Percentiles rank a stretch among this genome's conserved stretches.
phyloP scores from a whole-genome alignment of 179 eudicot species.

The Carnegiea gigantea region DNA sequence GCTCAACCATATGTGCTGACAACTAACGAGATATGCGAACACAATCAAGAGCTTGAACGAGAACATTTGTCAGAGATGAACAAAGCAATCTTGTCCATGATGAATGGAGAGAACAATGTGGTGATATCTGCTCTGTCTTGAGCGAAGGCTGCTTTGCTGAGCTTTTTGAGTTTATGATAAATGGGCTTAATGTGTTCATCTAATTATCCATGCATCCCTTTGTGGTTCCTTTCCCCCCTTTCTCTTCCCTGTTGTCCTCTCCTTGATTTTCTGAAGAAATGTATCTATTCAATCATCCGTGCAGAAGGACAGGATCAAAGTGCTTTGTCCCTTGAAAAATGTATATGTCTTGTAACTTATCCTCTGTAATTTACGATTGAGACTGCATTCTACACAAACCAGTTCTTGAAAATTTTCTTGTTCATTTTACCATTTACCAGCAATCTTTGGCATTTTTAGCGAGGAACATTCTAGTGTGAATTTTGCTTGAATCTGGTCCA shows the following conservation, averaged over 20 bases:
- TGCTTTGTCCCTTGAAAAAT: constrained; percentile 11
- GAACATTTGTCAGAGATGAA: constrained; percentile 9
- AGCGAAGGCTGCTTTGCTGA: not conserved
- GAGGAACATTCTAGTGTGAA: not conserved
- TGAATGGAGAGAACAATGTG: constrained; percentile 19
- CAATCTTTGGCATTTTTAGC: not conserved
- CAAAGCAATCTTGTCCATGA: not conserved
- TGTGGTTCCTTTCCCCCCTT: not conserved
- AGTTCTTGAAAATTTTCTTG: not conserved
- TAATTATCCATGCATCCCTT: constrained; percentile 13
- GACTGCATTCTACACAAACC: not conserved
- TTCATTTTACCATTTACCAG: not conserved
- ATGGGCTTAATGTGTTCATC: constrained; percentile 6
- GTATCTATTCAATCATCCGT: constrained; percentile 9
- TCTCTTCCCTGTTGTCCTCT: not conserved
- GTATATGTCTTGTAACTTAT: constrained; percentile 27
- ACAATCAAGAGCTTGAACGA: constrained; percentile 16
- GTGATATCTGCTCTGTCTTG: constrained; percentile 14
- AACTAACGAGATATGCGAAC: constrained; percentile 12
- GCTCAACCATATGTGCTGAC: constrained; percentile 9
- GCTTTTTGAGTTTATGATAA: constrained; percentile 17
- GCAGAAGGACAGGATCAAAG: constrained; percentile 10
- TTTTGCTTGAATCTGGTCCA: not conserved
- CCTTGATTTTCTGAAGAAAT: constrained; percentile 13
- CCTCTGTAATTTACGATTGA: constrained; percentile 12